phyloP scores from a whole-genome alignment of 352 stramenopile species.

The Globisporangium nunn region DNA sequence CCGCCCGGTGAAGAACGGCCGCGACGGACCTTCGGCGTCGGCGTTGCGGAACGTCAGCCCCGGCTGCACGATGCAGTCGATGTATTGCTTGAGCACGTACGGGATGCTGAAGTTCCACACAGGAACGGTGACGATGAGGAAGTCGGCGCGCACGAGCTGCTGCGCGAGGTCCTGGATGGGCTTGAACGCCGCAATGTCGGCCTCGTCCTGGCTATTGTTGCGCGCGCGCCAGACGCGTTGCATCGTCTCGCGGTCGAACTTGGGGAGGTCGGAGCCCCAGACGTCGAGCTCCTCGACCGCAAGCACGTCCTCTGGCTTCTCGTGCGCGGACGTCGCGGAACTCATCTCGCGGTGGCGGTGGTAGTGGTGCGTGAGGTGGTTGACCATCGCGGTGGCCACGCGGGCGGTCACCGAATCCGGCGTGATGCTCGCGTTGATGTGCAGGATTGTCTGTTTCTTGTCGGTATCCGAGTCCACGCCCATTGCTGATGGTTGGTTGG shows the following conservation, averaged over 20 bases:
- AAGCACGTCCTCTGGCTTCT: slow-evolving; percentile 42
- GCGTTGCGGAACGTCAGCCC: slow-evolving; percentile 65
- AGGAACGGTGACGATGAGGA: slow-evolving; percentile 66
- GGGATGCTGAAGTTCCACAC: slow-evolving; percentile 78
- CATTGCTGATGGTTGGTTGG: not conserved
- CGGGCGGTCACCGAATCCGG: slow-evolving; percentile 61
- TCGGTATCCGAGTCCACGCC: not conserved
- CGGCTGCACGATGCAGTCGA: slow-evolving; percentile 71
- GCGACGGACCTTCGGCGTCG: slow-evolving; percentile 44
- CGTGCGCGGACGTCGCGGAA: slow-evolving; percentile 7
- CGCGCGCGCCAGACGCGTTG: slow-evolving; percentile 58
- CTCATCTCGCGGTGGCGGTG: slow-evolving; percentile 38
- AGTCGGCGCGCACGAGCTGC: slow-evolving; percentile 63
- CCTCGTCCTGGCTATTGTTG: slow-evolving; percentile 49
- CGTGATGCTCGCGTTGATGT: slow-evolving; percentile 76
- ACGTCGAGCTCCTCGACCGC: slow-evolving; percentile 65
- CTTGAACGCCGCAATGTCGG: slow-evolving; percentile 46
- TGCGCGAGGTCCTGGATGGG: slow-evolving; percentile 56
- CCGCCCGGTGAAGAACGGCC: slow-evolving; percentile 48
- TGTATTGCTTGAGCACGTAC: slow-evolving; percentile 81
- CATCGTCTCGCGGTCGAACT: slow-evolving; percentile 71
- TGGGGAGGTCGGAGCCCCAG: slow-evolving; percentile 51
- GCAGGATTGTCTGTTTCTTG: slow-evolving; percentile 66
- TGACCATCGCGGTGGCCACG: slow-evolving; percentile 57
- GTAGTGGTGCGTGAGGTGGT: slow-evolving; percentile 72